Conservation (phyloP, 208 protist genomes). For the Leptomonas seymouri region DNA sequence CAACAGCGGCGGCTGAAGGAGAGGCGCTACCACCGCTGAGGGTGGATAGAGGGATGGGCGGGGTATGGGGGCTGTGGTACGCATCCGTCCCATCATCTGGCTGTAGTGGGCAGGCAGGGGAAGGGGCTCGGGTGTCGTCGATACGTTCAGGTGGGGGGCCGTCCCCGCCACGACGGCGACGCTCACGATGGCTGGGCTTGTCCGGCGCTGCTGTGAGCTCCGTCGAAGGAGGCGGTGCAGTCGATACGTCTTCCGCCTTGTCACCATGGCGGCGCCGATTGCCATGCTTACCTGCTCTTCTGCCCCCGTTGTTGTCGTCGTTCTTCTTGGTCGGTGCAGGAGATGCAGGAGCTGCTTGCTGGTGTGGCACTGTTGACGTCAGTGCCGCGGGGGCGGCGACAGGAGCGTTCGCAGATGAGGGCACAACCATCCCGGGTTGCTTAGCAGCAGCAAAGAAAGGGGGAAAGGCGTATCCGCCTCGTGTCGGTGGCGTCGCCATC, state of each 20-base stretch:
- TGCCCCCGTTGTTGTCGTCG: not conserved
- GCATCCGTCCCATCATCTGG: conserved; percentile 5
- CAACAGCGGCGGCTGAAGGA: no score
- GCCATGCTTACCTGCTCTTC: conserved; percentile 5
- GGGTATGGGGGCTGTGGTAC: conserved; percentile 1
- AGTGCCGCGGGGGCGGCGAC: not conserved
- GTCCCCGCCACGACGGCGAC: conserved; percentile 2
- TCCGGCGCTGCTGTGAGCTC: not conserved
- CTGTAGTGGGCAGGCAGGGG: conserved; percentile 4
- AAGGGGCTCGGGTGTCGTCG: conserved; percentile 14
- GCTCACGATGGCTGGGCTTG: conserved; percentile 12
- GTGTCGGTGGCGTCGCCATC: not conserved
- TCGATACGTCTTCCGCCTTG: not conserved
- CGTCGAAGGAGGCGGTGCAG: not conserved
- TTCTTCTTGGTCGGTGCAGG: not conserved
- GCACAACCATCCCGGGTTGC: not conserved
- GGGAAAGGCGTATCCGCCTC: not conserved
- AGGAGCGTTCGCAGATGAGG: not conserved
- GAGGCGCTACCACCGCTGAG: not conserved
- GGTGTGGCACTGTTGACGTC: not conserved
- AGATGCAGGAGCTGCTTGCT: not conserved
- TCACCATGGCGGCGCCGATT: conserved; percentile 15
- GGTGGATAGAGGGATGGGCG: not conserved
- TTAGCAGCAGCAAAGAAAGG: conserved; percentile 10
- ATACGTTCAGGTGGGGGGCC: conserved; percentile 7